Evolutionary conservation across 2,329 filamentous ascomycete genomes (phyloP), one percentile per base, ranked within the genome.

Genomic region (Metarhizium rileyi): DNA sequence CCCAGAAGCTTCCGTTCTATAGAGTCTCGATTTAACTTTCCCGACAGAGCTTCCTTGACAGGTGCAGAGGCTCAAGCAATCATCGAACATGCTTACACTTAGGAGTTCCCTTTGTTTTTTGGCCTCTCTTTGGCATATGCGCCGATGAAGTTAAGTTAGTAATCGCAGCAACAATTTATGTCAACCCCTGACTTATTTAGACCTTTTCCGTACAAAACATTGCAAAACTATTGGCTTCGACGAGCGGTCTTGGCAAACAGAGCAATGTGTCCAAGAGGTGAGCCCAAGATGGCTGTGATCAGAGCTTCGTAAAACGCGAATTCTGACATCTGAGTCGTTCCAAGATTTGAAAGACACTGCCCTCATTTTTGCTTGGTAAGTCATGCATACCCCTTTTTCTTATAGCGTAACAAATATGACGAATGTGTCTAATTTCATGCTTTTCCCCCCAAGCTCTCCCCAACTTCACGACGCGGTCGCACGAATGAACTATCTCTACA

Each of bases 41-140:
- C 61, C 4, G 59, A 67, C 53, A 66, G 68, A 9, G 55, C 54
- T 3, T 69, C 69, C 46, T 72, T 73, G 70, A 71, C 67, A 12
- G 64, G 68, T 33, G 51, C 64, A 52, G 68, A 77, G 45, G 72
- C 75, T 4, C 70, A 72, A 50, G 63, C 66, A 50, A 70, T 76
- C 52, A 58, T 73, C 16, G 63, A 66, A 51, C 60, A 61, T 35
- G 51, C 68, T 4, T 52, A 60, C 6, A 51, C 57, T 12, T 53
- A 57, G 1, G 69, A 72, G 49, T 72, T 70, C 26, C 70, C 70
- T 0, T 56, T 63, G 10, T 59, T 69, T 28, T 70, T 66, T 52
- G 63, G 66, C 16, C 51, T 70, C 23, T 59, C 63, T 1, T 56
- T 71, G 36, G 64, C 69, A 44, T 60, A 70, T 26, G 69, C 66